Base-by-base conservation (phyloP, 2,329 filamentous ascomycete species). In the Penicillium janthinellum region DNA sequence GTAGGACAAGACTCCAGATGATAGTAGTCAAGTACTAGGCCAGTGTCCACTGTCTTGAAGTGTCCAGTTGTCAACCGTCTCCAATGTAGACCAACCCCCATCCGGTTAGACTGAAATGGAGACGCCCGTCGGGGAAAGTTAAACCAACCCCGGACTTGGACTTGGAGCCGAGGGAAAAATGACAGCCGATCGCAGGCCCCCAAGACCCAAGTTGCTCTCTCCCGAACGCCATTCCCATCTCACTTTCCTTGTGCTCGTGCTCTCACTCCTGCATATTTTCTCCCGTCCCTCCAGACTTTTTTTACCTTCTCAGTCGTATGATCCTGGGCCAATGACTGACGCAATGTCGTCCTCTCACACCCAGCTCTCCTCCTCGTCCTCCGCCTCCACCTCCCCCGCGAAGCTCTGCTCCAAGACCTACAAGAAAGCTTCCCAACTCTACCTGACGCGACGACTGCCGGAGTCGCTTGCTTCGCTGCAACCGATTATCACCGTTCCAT, bases 381-480 rank as follows among this genome's bases (percentile, higher is more conserved):
- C 88, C 41, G 81, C 91, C 51, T 86, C 88, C 41, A 81, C 91
- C 51, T 85, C 86, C 31, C 86, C 86, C 53, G 85, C 88, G 52
- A 79, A 78, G 64, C 67, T 78, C 41, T 78, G 96, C 71, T 95
- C 94, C 67, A 95, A 95, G 78, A 90, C 90, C 34, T 98, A 98
- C 79, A 91, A 94, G 66, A 92, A 96, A 79, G 91, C 95, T 35
- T 96, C 92, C 6, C 93, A 95, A 65, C 85, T 98, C 25, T 99
- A 96, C 79, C 84, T 99, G 61, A 99, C 95, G 76, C 92, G 95
- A 76, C 90, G 94, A 50, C 82, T 98, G 56, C 90, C 92, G 67
- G 95, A 99, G 78, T 91, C 94, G 0, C 83, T 97, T 34, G 90
- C 91, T 22, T 92, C 90, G 4, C 85, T 99, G 54, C 83, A 93